Percentiles rank a stretch among this genome's conserved stretches.
Conservation (phyloP, 352 stramenopile species). For the Plasmopara viticola region DNA sequence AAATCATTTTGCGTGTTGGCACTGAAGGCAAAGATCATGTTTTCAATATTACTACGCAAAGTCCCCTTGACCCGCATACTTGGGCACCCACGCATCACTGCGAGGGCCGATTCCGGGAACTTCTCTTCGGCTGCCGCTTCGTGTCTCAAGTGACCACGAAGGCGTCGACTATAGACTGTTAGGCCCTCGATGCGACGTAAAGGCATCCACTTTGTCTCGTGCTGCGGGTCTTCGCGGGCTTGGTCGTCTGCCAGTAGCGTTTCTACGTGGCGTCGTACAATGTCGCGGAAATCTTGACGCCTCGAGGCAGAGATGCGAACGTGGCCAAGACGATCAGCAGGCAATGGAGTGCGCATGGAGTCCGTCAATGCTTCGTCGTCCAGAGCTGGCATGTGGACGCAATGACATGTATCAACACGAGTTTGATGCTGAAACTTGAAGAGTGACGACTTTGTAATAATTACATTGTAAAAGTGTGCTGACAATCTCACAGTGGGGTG, state of each 20-base stretch:
- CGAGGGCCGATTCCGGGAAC: conserved; percentile 11
- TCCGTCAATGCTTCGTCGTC: conserved; percentile 3
- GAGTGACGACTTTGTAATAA: too few relatives aligned
- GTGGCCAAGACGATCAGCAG: conserved; percentile 23
- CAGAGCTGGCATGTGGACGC: neutral
- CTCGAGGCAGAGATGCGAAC: conserved; percentile 23
- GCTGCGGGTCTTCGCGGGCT: conserved; percentile 15
- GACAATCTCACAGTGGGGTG: too few relatives aligned
- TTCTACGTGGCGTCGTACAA: conserved; percentile 23
- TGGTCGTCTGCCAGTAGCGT: conserved; percentile 30
- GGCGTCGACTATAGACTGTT: conserved; percentile 31
- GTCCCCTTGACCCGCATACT: conserved; percentile 34
- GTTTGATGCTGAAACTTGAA: too few relatives aligned
- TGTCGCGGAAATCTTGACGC: conserved; percentile 22
- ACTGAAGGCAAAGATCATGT: conserved; percentile 39
- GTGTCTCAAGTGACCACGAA: conserved; percentile 11
- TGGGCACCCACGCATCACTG: conserved; percentile 21
- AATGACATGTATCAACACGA: too few relatives aligned
- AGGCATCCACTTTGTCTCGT: conserved; percentile 39
- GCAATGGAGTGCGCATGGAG: conserved; percentile 17
- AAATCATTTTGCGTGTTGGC: conserved; percentile 26
- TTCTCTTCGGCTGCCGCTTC: conserved; percentile 25
- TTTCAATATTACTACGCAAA: conserved; percentile 29
- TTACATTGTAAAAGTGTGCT: too few relatives aligned
- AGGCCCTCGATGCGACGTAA: conserved; percentile 30